phyloP scores from a whole-genome alignment of 1,139 yeast genomes.

The Debaryomycetaceae sp. region DNA sequence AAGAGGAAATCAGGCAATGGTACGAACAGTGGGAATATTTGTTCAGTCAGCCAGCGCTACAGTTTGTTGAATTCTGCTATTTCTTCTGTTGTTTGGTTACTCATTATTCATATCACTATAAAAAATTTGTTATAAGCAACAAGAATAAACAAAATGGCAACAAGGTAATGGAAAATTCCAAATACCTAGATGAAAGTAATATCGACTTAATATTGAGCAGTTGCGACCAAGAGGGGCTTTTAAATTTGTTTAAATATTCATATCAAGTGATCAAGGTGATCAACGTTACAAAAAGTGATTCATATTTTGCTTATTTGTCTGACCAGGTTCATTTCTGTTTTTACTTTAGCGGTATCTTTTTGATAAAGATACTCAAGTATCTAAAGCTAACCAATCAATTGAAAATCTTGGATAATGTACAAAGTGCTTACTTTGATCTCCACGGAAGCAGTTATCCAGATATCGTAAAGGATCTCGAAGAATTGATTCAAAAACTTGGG shows the following conservation, averaged over 20 bases:
- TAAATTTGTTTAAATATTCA: conserved; percentile 32
- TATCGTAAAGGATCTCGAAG: conserved; percentile 10
- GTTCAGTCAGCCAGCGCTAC: conserved; percentile 70
- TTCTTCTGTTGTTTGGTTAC: conserved; percentile 62
- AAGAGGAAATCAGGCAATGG: conserved; percentile 53
- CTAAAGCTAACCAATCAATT: conserved; percentile 8
- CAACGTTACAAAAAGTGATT: conserved; percentile 47
- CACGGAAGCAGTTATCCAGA: not conserved
- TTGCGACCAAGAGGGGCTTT: conserved; percentile 19
- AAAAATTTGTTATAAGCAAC: conserved; percentile 14
- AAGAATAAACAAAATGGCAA: conserved; percentile 1
- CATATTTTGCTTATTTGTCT: conserved; percentile 64
- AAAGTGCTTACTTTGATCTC: not conserved
- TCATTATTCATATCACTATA: conserved; percentile 27
- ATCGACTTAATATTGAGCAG: conserved; percentile 20
- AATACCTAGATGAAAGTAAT: conserved; percentile 21
- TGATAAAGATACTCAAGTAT: conserved; percentile 25
- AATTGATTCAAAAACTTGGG: conserved; percentile 28
- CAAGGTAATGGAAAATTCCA: conserved; percentile 3
- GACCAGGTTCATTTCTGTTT: conserved; percentile 66
- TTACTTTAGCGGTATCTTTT: conserved; percentile 47
- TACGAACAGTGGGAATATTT: conserved; percentile 68
- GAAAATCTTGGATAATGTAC: conserved; percentile 1
- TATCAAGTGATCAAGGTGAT: conserved; percentile 41
- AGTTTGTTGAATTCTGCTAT: conserved; percentile 73